Evolutionary conservation across 345 rosid species (phyloP).

Genomic region (Erysimum cheiranthoides): DNA sequence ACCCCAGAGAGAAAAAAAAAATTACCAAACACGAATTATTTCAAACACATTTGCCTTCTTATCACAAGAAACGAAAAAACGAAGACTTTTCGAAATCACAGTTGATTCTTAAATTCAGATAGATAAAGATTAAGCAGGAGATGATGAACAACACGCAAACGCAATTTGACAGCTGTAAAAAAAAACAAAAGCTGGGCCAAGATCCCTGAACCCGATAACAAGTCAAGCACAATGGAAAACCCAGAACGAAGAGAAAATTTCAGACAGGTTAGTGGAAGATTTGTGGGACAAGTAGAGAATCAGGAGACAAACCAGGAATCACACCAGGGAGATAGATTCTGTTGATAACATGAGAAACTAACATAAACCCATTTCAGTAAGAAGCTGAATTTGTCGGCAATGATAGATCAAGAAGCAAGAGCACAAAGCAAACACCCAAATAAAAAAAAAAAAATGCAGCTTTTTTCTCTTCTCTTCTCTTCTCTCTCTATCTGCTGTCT

Average conservation of each 20-base stretch:
- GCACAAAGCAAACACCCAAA: constrained; percentile 7
- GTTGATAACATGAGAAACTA: constrained; percentile 24
- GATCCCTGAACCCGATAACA: constrained; percentile 35
- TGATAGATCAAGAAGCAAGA: constrained; percentile 56
- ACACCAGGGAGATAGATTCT: constrained; percentile 31
- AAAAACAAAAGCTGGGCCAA: constrained; percentile 23
- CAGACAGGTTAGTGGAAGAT: constrained; percentile 39
- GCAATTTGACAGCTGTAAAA: constrained; percentile 39
- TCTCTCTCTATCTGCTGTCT: constrained; percentile 31
- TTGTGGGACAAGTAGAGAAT: constrained; percentile 44
- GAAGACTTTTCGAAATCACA: constrained; percentile 17
- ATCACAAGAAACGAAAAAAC: not conserved
- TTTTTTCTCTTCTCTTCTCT: constrained; percentile 33
- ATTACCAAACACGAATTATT: constrained; percentile 23
- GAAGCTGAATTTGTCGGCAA: constrained; percentile 42
- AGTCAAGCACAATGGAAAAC: constrained; percentile 42
- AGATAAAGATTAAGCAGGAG: constrained; percentile 31
- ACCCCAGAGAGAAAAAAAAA: not conserved
- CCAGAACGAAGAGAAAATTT: constrained; percentile 25
- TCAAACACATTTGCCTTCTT: constrained; percentile 35
- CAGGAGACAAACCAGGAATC: constrained; percentile 45
- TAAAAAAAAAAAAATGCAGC: constrained; percentile 34
- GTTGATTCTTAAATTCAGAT: constrained; percentile 28
- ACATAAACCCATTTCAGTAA: constrained; percentile 43
- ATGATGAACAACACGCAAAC: constrained; percentile 44